Evolutionary conservation across 192 early-diverging fungal species (phyloP).

Genomic region (Coemansia reversa): DNA sequence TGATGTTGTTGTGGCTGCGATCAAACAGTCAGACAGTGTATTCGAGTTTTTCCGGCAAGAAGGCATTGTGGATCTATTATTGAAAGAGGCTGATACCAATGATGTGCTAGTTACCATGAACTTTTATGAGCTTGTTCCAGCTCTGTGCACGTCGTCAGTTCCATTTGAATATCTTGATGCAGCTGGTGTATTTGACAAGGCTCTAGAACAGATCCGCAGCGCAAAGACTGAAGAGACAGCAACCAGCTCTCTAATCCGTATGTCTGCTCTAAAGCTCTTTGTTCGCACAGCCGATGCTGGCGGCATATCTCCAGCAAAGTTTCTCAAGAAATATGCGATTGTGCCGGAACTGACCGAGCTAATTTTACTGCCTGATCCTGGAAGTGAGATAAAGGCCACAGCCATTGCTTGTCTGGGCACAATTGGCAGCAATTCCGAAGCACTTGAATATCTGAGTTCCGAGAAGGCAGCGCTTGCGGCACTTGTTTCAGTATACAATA

Average conservation of each 20-base stretch:
- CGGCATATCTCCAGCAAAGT: conserved; percentile 19
- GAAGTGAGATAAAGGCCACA: conserved; percentile 18
- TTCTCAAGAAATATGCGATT: conserved; percentile 35
- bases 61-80: conserved; percentile 30
- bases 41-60: conserved; percentile 40
- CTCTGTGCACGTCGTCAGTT: conserved; percentile 19
- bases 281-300: conserved; percentile 35
- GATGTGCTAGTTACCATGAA: conserved; percentile 45
- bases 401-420: conserved; percentile 44
- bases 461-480: conserved; percentile 40
- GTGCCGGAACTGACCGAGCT: conserved; percentile 25
- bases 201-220: conserved; percentile 14
- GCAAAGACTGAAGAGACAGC: conserved; percentile 16
- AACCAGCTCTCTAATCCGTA: conserved; percentile 23
- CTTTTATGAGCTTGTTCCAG: conserved; percentile 39
- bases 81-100: conserved; percentile 24
- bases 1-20: conserved; percentile 36
- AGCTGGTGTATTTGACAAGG: conserved; percentile 27
- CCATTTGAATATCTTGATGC: conserved; percentile 29
- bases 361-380: conserved; percentile 11
- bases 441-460: conserved; percentile 34
- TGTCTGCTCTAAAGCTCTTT: conserved; percentile 44
- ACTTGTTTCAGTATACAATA: conserved; percentile 32
- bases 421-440: conserved; percentile 39
- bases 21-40: conserved; percentile 11